phyloP scores from a whole-genome alignment of 164 flowering plant genomes.

The Berberis thunbergii region DNA sequence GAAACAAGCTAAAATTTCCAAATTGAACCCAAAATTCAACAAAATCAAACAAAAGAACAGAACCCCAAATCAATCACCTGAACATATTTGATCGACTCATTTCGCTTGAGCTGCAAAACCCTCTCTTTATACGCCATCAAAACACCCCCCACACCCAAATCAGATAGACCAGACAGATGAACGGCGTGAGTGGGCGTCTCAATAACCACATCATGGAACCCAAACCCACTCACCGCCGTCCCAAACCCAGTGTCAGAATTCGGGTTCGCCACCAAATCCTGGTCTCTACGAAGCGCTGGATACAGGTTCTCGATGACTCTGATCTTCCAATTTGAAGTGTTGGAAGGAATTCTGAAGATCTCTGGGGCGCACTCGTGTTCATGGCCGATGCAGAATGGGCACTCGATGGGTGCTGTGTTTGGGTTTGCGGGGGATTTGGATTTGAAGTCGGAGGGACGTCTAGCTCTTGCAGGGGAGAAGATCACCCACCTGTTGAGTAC shows the following conservation, averaged over 20 bases:
- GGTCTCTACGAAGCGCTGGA: constrained; percentile 62
- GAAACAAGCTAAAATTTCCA: no score
- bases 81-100: constrained; percentile 49
- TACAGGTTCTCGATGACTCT: constrained; percentile 82
- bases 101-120: constrained; percentile 39
- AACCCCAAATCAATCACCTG: constrained; percentile 40
- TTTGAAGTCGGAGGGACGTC: constrained; percentile 82
- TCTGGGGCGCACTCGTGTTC: constrained; percentile 94
- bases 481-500: constrained; percentile 60
- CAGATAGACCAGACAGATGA: constrained; percentile 48
- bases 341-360: constrained; percentile 59
- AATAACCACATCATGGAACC: constrained; percentile 87
- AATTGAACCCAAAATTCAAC: background rate
- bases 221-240: constrained; percentile 39
- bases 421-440: constrained; percentile 42
- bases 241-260: constrained; percentile 1
- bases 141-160: constrained; percentile 51
- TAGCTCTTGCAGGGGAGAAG: constrained; percentile 73
- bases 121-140: constrained; percentile 62
- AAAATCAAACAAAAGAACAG: background rate
- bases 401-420: constrained; percentile 17
- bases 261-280: constrained; percentile 7
- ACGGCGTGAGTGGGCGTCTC: constrained; percentile 67
- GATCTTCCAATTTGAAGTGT: constrained; percentile 42
- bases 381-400: constrained; percentile 77